Percentiles rank a stretch among this genome's conserved stretches.
phyloP scores from a whole-genome alignment of 1,284 basidiomycete genomes.

The Rhodotorula sp. region DNA sequence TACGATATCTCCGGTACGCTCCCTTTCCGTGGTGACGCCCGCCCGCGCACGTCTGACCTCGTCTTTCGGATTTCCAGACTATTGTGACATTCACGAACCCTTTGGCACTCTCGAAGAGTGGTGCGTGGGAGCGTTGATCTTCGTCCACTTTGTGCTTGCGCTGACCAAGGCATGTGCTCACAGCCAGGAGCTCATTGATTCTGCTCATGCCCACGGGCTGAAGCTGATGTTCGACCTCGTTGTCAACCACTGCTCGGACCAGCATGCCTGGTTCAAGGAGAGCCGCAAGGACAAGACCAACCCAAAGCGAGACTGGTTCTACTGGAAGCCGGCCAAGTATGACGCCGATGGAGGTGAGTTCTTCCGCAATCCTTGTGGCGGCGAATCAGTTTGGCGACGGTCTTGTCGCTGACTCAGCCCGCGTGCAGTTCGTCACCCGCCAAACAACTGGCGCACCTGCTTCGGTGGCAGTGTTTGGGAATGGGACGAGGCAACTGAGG shows the following conservation, averaged over 20 bases:
- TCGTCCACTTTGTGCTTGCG: too few relatives aligned
- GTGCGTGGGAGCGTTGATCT: too few relatives aligned
- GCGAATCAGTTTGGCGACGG: too few relatives aligned
- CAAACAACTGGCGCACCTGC: constrained; percentile 69
- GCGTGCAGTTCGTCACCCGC: constrained; percentile 51
- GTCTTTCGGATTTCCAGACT: constrained; percentile 52
- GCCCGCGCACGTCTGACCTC: too few relatives aligned
- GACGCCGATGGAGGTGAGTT: constrained; percentile 48
- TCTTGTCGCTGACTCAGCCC: neutral
- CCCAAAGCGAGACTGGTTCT: constrained; percentile 66
- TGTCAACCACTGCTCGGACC: constrained; percentile 72
- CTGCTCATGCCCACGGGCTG: neutral
- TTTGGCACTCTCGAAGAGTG: constrained; percentile 72
- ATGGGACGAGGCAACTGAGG: constrained; percentile 64
- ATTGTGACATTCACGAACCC: constrained; percentile 65
- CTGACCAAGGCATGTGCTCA: too few relatives aligned
- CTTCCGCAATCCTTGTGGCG: neutral
- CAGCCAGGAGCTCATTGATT: constrained; percentile 51
- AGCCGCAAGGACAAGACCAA: constrained; percentile 61
- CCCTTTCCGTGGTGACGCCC: too few relatives aligned
- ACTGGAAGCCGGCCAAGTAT: constrained; percentile 11
- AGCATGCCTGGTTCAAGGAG: constrained; percentile 70
- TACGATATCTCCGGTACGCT: constrained; percentile 59
- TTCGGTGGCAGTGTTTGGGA: constrained; percentile 75
- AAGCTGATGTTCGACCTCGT: constrained; percentile 67